A percentile compares a stretch with the other conserved stretches of the same genome.
phyloP scores from a whole-genome alignment of 106 monocot species.

The Amphibolis antarctica region DNA sequence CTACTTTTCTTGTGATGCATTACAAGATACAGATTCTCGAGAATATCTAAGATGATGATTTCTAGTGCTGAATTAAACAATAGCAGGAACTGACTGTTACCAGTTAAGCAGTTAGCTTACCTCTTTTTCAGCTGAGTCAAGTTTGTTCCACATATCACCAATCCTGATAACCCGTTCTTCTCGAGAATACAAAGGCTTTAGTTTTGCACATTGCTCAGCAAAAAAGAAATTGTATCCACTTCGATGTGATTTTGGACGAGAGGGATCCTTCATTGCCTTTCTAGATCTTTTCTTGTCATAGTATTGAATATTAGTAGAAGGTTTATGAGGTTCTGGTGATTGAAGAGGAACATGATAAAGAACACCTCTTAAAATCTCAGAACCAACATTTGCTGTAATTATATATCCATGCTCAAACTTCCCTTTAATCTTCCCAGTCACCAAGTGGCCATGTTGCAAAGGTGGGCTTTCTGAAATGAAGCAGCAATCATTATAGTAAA shows the following conservation, averaged over 20 bases:
- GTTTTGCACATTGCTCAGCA: constrained; percentile 73
- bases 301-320: not conserved
- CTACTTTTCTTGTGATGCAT: too few relatives aligned
- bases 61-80: not conserved
- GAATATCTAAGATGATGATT: not conserved
- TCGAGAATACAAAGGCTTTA: constrained; percentile 64
- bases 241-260: constrained; percentile 82
- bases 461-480: not conserved
- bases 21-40: too few relatives aligned
- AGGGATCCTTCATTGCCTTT: constrained; percentile 40
- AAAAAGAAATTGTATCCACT: constrained; percentile 99
- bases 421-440: constrained; percentile 64
- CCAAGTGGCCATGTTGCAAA: constrained; percentile 4
- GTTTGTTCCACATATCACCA: constrained; percentile 72
- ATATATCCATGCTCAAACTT: constrained; percentile 93
- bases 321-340: not conserved
- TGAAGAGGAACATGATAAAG: constrained; percentile 36
- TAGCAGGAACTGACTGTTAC: not conserved
- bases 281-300: constrained; percentile 5
- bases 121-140: constrained; percentile 53
- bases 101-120: constrained; percentile 8
- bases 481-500: not conserved
- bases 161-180: constrained; percentile 61
- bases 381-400: constrained; percentile 53
- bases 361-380: constrained; percentile 43